Percentiles rank a stretch among this genome's conserved stretches.
These are phyloP conservation scores for Fusarium sp. DNA, from an alignment of 2,329 filamentous ascomycete species.

Conservation along the genomic window DNA sequence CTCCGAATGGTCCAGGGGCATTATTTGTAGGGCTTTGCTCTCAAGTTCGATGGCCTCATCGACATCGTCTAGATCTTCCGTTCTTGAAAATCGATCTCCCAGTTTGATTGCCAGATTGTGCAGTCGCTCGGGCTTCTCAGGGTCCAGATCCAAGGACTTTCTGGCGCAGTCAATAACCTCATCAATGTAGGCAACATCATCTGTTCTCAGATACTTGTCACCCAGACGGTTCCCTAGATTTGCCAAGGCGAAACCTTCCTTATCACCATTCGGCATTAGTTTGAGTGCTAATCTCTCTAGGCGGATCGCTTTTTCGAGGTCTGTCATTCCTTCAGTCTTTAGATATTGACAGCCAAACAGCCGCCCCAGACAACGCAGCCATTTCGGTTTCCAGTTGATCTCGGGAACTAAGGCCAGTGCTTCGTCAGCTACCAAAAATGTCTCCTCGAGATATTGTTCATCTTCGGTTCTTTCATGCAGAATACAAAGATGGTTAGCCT, in stretches of 20 bases:
- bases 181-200: neutral
- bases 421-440: fast-evolving
- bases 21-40: neutral
- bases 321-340: neutral
- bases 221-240: neutral
- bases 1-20: neutral
- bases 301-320: neutral
- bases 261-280: neutral
- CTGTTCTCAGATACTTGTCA: neutral
- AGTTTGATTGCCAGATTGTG: neutral
- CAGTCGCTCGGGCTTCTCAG: neutral
- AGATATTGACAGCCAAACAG: neutral
- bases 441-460: neutral
- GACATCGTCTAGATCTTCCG: neutral
- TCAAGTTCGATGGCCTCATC: neutral
- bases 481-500: neutral
- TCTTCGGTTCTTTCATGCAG: neutral
- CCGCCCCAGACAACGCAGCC: neutral
- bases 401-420: neutral
- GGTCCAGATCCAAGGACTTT: neutral
- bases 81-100: neutral
- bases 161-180: neutral
- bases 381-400: neutral
- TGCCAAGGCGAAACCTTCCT: neutral
- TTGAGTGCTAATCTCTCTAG: neutral